These are phyloP conservation scores for Isabelozyma rhagii DNA, from an alignment of 805 yeast species.

Conservation along the genomic window DNA sequence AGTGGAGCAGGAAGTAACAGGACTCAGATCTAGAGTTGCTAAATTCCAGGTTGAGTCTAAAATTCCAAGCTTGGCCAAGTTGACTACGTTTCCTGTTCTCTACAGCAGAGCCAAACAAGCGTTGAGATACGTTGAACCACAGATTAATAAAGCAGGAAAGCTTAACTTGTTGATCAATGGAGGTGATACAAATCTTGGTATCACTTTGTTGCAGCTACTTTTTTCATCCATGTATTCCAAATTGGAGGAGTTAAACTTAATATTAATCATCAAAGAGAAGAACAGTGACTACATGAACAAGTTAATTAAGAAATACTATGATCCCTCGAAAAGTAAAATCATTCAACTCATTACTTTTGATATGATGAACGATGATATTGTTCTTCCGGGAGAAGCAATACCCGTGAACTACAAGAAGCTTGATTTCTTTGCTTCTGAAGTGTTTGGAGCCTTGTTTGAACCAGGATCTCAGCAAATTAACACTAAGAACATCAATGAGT, in stretches of 20 bases:
- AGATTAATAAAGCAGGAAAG: slow-evolving; percentile 7
- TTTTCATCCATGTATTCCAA: slow-evolving; percentile 22
- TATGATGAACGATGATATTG: slow-evolving; percentile 29
- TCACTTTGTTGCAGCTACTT: slow-evolving; percentile 31
- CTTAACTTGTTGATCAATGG: slow-evolving; percentile 40
- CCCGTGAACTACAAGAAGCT: slow-evolving; percentile 36
- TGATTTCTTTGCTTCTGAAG: slow-evolving; percentile 34
- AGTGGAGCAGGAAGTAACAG: not conserved
- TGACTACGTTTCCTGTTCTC: slow-evolving; percentile 28
- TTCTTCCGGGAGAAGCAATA: slow-evolving; percentile 30
- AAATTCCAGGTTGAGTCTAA: not conserved
- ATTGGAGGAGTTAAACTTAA: slow-evolving; percentile 23
- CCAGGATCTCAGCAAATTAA: slow-evolving; percentile 17
- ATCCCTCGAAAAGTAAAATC: slow-evolving; percentile 17
- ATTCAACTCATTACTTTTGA: slow-evolving; percentile 31
- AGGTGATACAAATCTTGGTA: slow-evolving; percentile 38
- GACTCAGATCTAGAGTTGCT: no score
- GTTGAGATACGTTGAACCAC: slow-evolving; percentile 20
- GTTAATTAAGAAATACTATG: slow-evolving; percentile 14
- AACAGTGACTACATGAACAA: slow-evolving; percentile 13
- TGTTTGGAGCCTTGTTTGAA: slow-evolving; percentile 30
- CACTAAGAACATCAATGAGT: slow-evolving; percentile 16
- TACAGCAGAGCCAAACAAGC: slow-evolving; percentile 39
- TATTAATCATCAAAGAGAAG: slow-evolving; percentile 27
- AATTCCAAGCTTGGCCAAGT: slow-evolving; percentile 30